Base-by-base conservation (phyloP, 495 filamentous ascomycete genomes). In the Xylaria cubensis region DNA sequence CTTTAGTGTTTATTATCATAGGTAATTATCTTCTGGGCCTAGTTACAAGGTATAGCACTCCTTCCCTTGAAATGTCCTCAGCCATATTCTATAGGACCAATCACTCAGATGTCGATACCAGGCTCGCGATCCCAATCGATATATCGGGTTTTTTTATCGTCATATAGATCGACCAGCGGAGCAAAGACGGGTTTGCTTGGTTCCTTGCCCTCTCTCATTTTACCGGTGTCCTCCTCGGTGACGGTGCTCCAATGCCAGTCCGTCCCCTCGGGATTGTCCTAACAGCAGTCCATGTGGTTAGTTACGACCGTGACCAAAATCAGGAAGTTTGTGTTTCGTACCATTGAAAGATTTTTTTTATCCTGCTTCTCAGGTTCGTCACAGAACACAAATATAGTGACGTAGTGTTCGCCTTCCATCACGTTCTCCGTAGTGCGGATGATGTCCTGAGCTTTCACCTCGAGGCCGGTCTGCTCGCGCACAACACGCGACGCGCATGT, bases 361-460 rank as follows among this genome's bases (percentile, higher is more conserved):
- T 36, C 34, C 41, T 29, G 21, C 19, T 26, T 15, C 13, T 4
- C 12, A 15, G 62, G 62, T 15, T 34, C 32, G 39, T 41, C 62
- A 21, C 62, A 64, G 62, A 64, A 64, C 24, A 64, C 62, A 32
- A 64, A 64, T 4, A 64, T 2, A 12, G 41, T 64, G 41, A 64
- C 41, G 62, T 46, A 64, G 62, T 64, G 62, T 32, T 64, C 41
- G 41, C 62, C 62, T 26, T 64, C 62, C 2, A 64, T 64, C 41
- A 64, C 62, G 24, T 64, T 48, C 62, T 64, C 62, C 39, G 62
- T 64, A 13, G 62, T 64, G 62, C 62, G 62, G 62, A 64, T 64
- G 41, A 48, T 64, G 39, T 1, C 62, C 62, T 64, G 41, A n/a
- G 19, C 62, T 64, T 21, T 12, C 41, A 64, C 62, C 21, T 48